A percentile compares a stretch with the other conserved stretches of the same genome.
These are phyloP conservation scores for Colletotrichum sp. DNA, from an alignment of 2,329 filamentous ascomycete genomes.

Conservation along the genomic window DNA sequence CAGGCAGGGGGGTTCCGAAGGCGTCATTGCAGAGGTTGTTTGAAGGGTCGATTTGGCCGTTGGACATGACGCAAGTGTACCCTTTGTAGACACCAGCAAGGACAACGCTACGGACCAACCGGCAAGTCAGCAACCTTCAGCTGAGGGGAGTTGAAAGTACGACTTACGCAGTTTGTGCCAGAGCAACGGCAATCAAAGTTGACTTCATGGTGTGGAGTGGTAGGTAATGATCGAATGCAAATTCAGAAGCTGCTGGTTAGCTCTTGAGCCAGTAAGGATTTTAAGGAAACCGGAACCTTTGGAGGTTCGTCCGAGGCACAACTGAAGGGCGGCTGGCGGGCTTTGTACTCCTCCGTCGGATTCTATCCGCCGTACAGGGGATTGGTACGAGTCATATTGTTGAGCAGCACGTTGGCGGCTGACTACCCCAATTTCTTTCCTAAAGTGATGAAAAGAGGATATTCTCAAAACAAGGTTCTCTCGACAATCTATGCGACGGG, in stretches of 20 bases:
- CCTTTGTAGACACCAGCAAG: background rate
- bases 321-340: accelerated
- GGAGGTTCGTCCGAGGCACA: background rate
- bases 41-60: background rate
- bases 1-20: background rate
- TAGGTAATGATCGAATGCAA: background rate
- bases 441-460: background rate
- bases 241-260: background rate
- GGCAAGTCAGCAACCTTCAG: background rate
- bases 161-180: background rate
- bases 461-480: background rate
- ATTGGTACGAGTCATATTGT: background rate
- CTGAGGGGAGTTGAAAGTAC: too few species aligned
- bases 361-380: background rate
- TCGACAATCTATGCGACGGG: background rate
- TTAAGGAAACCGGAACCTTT: background rate
- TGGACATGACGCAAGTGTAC: background rate
- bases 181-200: background rate
- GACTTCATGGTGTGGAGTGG: background rate
- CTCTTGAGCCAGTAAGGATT: accelerated
- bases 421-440: background rate
- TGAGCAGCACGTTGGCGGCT: accelerated
- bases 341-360: background rate
- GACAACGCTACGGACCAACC: background rate
- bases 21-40: background rate